Conservation (phyloP, 2,329 filamentous ascomycete species). For the Phyllosticta citriasiana region DNA sequence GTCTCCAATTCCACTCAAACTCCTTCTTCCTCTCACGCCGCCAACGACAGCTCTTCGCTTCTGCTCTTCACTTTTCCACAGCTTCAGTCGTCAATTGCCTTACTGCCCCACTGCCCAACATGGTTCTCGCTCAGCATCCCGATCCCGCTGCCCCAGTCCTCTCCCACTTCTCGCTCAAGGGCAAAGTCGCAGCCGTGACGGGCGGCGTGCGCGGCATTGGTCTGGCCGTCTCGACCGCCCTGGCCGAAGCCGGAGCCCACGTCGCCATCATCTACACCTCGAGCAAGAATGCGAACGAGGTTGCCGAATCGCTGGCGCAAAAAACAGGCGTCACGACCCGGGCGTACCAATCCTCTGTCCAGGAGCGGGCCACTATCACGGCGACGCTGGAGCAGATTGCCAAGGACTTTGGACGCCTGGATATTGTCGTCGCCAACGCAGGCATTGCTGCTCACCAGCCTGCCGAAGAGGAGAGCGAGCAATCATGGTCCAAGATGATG, state of each 20-base stretch:
- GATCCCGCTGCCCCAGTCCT: constrained; percentile 7
- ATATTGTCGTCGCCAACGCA: constrained; percentile 12
- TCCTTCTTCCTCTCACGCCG: not conserved
- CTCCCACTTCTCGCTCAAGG: constrained; percentile 9
- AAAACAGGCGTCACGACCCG: constrained; percentile 12
- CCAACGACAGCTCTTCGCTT: not conserved
- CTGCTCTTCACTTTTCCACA: not conserved
- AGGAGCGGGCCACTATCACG: constrained; percentile 13
- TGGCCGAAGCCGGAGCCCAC: constrained; percentile 11
- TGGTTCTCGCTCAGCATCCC: constrained; percentile 7
- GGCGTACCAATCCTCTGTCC: constrained; percentile 15
- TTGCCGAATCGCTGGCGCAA: constrained; percentile 13
- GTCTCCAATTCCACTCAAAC: not conserved
- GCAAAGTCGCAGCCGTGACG: constrained; percentile 11
- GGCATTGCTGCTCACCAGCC: constrained; percentile 6
- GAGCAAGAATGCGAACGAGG: constrained; percentile 12
- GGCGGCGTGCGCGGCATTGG: constrained; percentile 12
- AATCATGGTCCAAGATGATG: constrained; percentile 1
- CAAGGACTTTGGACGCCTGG: constrained; percentile 10
- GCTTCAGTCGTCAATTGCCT: too few species aligned
- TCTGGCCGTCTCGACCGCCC: constrained; percentile 7
- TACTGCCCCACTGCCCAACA: not conserved
- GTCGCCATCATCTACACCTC: constrained; percentile 13
- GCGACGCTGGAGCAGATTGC: constrained; percentile 2
- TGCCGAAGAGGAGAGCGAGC: constrained; percentile 3